These are phyloP conservation scores for Xerocomus cyaneibrunnescens DNA, from an alignment of 1,284 basidiomycete genomes.

Conservation along the genomic window DNA sequence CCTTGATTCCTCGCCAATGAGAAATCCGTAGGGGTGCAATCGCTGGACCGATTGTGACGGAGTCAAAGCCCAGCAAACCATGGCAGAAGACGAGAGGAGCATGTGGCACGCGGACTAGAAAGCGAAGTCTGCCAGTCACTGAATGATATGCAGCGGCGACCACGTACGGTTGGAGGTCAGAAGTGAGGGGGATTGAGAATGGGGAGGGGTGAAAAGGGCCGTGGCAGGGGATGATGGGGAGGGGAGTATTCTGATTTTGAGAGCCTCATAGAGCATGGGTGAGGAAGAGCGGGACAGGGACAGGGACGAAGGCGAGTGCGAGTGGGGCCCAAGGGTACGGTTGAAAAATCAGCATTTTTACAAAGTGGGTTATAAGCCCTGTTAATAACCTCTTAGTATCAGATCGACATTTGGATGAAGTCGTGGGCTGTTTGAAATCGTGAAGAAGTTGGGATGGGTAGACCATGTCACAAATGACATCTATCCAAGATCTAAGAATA, in stretches of 20 bases:
- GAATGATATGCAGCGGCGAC: slow-evolving; percentile 1
- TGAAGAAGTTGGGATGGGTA: no score
- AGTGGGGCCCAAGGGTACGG: slow-evolving; percentile 43
- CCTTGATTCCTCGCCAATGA: slow-evolving; percentile 94
- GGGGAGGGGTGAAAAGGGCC: slow-evolving; percentile 42
- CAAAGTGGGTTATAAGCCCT: no score
- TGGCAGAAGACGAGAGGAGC: slow-evolving; percentile 93
- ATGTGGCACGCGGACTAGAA: slow-evolving; percentile 70
- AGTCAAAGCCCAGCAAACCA: slow-evolving; percentile 87
- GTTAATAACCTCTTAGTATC: no score
- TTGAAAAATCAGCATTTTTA: no score
- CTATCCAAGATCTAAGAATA: no score
- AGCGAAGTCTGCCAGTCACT: slow-evolving; percentile 7
- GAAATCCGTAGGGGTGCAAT: slow-evolving; percentile 82
- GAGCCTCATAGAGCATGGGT: slow-evolving; percentile 39
- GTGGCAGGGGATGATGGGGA: slow-evolving; percentile 47
- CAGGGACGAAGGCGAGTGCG: not conserved
- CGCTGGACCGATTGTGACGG: slow-evolving; percentile 66
- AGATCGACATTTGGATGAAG: no score
- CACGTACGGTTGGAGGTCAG: slow-evolving; percentile 70
- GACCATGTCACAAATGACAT: no score
- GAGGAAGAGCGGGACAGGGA: slow-evolving; percentile 37
- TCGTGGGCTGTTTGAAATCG: no score
- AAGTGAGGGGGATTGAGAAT: slow-evolving; percentile 37
- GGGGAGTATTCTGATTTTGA: slow-evolving; percentile 43